A percentile compares a stretch with the other conserved stretches of the same genome.
Evolutionary conservation across 2,329 filamentous ascomycete genomes (phyloP).

Genomic region (Phyllosticta capitalensis): DNA sequence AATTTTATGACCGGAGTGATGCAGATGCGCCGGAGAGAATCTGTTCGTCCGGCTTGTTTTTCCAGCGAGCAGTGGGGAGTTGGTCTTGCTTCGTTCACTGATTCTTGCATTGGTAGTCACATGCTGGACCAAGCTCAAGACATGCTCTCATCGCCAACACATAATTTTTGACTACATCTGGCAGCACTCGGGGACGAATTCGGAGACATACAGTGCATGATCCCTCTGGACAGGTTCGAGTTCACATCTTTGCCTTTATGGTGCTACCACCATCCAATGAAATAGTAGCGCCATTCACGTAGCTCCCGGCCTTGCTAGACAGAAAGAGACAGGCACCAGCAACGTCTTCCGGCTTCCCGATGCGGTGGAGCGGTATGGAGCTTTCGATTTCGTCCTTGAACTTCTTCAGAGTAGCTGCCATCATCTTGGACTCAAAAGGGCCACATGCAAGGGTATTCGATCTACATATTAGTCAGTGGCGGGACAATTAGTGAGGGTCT

Average conservation of each 20-base stretch:
- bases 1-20: no score
- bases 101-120: no score
- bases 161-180: not conserved
- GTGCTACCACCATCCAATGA: conserved; percentile 32
- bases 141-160: no score
- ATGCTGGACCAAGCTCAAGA: no score
- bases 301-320: conserved; percentile 52
- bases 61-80: no score
- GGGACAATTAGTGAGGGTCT: conserved; percentile 18
- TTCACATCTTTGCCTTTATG: conserved; percentile 28
- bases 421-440: conserved; percentile 63
- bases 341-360: conserved; percentile 59
- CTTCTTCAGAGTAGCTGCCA: conserved; percentile 58
- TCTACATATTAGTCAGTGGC: not conserved
- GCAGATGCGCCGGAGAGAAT: no score
- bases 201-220: not conserved
- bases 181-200: not conserved
- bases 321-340: conserved; percentile 64
- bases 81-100: no score
- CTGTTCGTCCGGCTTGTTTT: no score
- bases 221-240: not conserved
- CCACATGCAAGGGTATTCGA: conserved; percentile 64
- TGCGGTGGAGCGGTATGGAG: conserved; percentile 56
- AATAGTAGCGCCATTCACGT: conserved; percentile 35
- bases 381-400: conserved; percentile 46